phyloP scores from a whole-genome alignment of 805 yeast genomes.

The Nakazawaea sp. region DNA sequence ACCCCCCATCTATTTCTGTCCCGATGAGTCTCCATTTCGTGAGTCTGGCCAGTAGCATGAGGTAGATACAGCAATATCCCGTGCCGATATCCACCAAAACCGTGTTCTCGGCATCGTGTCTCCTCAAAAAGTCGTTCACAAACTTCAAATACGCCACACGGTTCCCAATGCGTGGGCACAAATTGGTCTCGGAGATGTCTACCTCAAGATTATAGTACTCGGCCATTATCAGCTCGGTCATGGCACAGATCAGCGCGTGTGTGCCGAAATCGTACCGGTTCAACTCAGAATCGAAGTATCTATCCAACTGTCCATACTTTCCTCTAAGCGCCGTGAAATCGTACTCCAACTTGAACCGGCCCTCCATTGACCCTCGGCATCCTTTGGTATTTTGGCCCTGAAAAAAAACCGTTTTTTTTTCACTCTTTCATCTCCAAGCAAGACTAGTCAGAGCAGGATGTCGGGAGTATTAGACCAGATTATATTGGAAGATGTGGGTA shows the following conservation, averaged over 20 bases:
- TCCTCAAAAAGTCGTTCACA: constrained; percentile 10
- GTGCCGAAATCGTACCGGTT: constrained; percentile 16
- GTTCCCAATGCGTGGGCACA: constrained; percentile 26
- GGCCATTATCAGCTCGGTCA: constrained; percentile 16
- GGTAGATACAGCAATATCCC: constrained; percentile 42
- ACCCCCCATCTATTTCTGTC: constrained; percentile 32
- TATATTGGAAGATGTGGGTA: constrained; percentile 61
- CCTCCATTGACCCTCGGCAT: no score
- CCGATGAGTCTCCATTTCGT: constrained; percentile 25
- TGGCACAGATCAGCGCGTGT: constrained; percentile 16
- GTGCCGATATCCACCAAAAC: constrained; percentile 39
- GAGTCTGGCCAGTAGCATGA: constrained; percentile 24
- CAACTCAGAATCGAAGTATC: constrained; percentile 10
- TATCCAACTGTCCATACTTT: background rate
- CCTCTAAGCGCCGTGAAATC: background rate
- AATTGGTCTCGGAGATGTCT: constrained; percentile 12
- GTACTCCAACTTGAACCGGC: no score
- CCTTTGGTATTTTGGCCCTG: no score
- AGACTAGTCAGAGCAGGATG: no score
- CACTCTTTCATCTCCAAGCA: background rate
- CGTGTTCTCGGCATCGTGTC: background rate
- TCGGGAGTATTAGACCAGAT: constrained; percentile 58
- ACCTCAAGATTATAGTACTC: constrained; percentile 14
- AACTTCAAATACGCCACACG: constrained; percentile 22
- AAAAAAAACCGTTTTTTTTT: constrained; percentile 2